phyloP scores from a whole-genome alignment of 2,329 filamentous ascomycete genomes.

The Curvularia verruculosa region DNA sequence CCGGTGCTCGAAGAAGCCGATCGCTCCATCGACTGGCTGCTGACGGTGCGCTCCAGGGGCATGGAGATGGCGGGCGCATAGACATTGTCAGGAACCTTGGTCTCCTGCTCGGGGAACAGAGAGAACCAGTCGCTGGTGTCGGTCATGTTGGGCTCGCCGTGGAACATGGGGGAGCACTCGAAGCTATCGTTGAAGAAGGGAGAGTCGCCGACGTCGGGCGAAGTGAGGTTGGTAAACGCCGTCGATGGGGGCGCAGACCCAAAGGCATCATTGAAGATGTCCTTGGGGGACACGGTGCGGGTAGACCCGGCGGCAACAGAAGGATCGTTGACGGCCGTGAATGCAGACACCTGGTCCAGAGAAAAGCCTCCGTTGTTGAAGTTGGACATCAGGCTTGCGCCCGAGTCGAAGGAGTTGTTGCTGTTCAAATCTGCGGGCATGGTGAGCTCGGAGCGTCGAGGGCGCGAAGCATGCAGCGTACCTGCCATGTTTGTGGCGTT shows the following conservation, averaged over 20 bases:
- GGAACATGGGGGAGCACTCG: slow-evolving; percentile 80
- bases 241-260: slow-evolving; percentile 81
- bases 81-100: slow-evolving; percentile 33
- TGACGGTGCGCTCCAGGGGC: slow-evolving; percentile 51
- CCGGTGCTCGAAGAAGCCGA: slow-evolving; percentile 46
- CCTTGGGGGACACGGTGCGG: slow-evolving; percentile 80
- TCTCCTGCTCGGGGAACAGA: slow-evolving; percentile 67
- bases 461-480: slow-evolving; percentile 32
- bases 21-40: slow-evolving; percentile 46
- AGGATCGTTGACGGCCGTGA: slow-evolving; percentile 56
- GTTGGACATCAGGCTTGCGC: slow-evolving; percentile 55
- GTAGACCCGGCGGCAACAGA: slow-evolving; percentile 45
- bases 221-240: slow-evolving; percentile 82
- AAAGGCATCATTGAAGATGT: slow-evolving; percentile 73
- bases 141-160: slow-evolving; percentile 61
- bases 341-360: slow-evolving; percentile 44
- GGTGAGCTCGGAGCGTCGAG: slow-evolving; percentile 36
- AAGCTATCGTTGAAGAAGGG: slow-evolving; percentile 73
- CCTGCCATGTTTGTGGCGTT: slow-evolving; percentile 49
- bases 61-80: slow-evolving; percentile 36
- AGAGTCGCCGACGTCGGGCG: slow-evolving; percentile 78
- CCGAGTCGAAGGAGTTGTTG: slow-evolving; percentile 53
- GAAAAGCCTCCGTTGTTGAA: slow-evolving; percentile 44
- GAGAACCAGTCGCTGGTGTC: slow-evolving; percentile 69
- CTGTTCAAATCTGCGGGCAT: slow-evolving; percentile 44